A percentile compares a stretch with the other conserved stretches of the same genome.
Evolutionary conservation across 2,329 filamentous ascomycete genomes (phyloP).

Genomic region (Epichloe sp.): DNA sequence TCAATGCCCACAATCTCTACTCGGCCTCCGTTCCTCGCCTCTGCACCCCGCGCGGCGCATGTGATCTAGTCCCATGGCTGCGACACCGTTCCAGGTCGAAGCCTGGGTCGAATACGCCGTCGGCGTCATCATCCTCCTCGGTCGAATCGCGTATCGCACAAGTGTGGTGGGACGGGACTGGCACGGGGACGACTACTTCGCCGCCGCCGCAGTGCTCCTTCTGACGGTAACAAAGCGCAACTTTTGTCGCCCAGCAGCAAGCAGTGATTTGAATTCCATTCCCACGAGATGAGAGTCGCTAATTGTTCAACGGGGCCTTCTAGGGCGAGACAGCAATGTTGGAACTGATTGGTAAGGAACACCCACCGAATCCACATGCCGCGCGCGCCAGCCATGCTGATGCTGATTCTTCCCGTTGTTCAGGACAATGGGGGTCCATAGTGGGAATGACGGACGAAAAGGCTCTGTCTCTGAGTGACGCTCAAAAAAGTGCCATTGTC

Average conservation of each 20-base stretch:
- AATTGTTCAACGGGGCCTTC: background rate
- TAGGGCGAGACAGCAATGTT: constrained; percentile 17
- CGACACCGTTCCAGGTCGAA: constrained; percentile 29
- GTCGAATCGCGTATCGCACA: constrained; percentile 25
- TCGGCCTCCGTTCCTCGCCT: background rate
- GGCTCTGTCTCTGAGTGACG: constrained; percentile 6
- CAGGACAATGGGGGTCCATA: constrained; percentile 13
- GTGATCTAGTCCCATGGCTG: constrained; percentile 1
- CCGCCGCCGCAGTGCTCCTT: constrained; percentile 21
- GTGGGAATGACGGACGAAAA: constrained; percentile 12
- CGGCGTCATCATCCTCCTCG: constrained; percentile 22
- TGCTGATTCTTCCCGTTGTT: background rate
- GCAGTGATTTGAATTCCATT: constrained; percentile 1
- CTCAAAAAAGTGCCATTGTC: constrained; percentile 8
- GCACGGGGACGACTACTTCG: constrained; percentile 31
- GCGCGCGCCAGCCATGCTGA: background rate
- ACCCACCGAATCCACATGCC: background rate
- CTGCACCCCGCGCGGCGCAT: background rate
- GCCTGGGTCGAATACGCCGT: constrained; percentile 31
- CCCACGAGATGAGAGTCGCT: constrained; percentile 1
- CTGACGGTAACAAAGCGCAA: constrained; percentile 20
- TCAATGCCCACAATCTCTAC: background rate
- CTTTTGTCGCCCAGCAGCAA: background rate
- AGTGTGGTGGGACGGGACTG: constrained; percentile 26
- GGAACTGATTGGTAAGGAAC: constrained; percentile 19